Conservation (phyloP, 2,329 filamentous ascomycete genomes). For the Verticillium nubilum region DNA sequence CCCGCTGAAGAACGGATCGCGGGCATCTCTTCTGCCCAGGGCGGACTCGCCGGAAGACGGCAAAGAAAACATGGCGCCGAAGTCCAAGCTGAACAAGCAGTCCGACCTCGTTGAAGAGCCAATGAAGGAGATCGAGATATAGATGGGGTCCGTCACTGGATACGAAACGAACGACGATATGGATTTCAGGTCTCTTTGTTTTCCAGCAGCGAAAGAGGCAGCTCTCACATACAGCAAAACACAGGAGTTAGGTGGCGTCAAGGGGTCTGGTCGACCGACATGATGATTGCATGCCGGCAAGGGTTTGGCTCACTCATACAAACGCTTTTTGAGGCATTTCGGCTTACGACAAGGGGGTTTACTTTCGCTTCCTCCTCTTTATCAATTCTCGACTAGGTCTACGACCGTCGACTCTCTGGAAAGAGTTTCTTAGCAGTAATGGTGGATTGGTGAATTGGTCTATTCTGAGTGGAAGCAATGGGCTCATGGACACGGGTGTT, state of each 20-base stretch:
- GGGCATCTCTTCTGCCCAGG: slow-evolving; percentile 23
- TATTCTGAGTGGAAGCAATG: background rate
- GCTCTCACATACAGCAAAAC: slow-evolving; percentile 10
- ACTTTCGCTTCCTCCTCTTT: slow-evolving; percentile 5
- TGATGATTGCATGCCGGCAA: slow-evolving; percentile 1
- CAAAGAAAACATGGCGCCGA: slow-evolving; percentile 25
- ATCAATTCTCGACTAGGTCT: slow-evolving; percentile 5
- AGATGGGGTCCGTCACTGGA: slow-evolving; percentile 19
- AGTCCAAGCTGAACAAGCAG: slow-evolving; percentile 35
- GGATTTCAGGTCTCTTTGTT: slow-evolving; percentile 12
- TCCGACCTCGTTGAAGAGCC: slow-evolving; percentile 38
- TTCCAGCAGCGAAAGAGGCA: slow-evolving; percentile 7
- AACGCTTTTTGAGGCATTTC: slow-evolving; percentile 7
- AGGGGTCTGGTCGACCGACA: slow-evolving; percentile 1
- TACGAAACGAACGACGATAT: slow-evolving; percentile 18
- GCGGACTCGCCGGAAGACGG: slow-evolving; percentile 29
- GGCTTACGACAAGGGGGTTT: slow-evolving; percentile 8
- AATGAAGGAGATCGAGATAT: slow-evolving; percentile 61
- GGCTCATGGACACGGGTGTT: background rate
- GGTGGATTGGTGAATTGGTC: slow-evolving; percentile 5
- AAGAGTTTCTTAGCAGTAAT: slow-evolving; percentile 8
- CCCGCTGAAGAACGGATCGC: slow-evolving; percentile 21
- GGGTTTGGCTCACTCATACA: background rate
- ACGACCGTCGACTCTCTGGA: slow-evolving; percentile 7
- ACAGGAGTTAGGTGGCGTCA: slow-evolving; percentile 14